A percentile compares a stretch with the other conserved stretches of the same genome.
Evolutionary conservation across 345 rosid species (phyloP).

Genomic region (Salix koriyanagi): DNA sequence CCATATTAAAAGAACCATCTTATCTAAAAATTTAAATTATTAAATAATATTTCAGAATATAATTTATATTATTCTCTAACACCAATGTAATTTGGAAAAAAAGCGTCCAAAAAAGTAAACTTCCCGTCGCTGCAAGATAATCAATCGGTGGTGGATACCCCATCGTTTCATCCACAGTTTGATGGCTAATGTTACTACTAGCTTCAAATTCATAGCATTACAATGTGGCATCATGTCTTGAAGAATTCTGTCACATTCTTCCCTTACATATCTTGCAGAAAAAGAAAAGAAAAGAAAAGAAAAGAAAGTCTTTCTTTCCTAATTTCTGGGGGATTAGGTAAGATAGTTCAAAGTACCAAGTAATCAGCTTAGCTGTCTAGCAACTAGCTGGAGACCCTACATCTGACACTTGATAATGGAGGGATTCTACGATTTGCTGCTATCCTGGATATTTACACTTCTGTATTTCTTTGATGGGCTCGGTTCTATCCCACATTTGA

Average conservation of each 20-base stretch:
- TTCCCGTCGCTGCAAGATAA: not conserved
- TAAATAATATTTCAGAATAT: too few species aligned
- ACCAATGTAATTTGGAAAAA: too few species aligned
- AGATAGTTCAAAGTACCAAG: not conserved
- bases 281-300: not conserved
- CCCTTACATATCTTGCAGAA: not conserved
- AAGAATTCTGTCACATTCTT: not conserved
- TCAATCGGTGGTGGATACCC: not conserved
- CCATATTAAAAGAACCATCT: too few species aligned
- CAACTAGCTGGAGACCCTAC: not conserved
- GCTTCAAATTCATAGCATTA: not conserved
- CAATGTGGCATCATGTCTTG: not conserved
- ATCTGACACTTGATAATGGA: not conserved
- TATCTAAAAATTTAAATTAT: too few species aligned
- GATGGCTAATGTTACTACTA: too few species aligned
- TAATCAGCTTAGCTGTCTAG: not conserved
- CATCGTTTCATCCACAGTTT: not conserved
- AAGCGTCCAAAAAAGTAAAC: not conserved
- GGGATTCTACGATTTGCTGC: not conserved
- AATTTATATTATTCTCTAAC: too few species aligned
- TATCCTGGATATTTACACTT: not conserved
- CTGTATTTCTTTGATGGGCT: conserved; percentile 11
- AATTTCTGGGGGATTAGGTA: not conserved
- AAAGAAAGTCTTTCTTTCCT: not conserved
- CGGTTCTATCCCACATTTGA: conserved; percentile 25